These are phyloP conservation scores for Zymoseptoria tritici DNA, from an alignment of 2,329 filamentous ascomycete species.

Conservation along the genomic window DNA sequence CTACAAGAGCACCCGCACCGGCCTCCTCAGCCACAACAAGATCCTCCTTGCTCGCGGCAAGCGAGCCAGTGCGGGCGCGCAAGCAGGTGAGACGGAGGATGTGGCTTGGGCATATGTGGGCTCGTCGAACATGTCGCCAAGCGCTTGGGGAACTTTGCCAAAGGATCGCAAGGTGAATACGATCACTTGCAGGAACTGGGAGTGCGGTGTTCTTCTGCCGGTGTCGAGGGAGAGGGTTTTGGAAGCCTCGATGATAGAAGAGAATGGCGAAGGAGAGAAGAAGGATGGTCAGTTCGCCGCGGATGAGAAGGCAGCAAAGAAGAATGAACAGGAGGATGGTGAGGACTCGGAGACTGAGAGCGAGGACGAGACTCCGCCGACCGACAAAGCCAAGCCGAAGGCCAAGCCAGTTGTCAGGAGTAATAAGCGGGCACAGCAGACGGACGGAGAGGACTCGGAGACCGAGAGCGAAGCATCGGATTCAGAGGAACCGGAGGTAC, in stretches of 20 bases:
- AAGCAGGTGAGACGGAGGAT: constrained; percentile 24
- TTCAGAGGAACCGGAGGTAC: neutral
- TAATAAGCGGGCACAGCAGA: constrained; percentile 2
- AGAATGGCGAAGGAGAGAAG: neutral
- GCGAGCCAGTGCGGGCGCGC: neutral
- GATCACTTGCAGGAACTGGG: constrained; percentile 86
- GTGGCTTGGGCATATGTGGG: constrained; percentile 77
- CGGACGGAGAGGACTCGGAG: constrained; percentile 10
- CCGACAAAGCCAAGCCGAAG: neutral
- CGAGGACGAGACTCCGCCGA: constrained; percentile 4
- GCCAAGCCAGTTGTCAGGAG: neutral
- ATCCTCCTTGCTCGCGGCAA: constrained; percentile 34
- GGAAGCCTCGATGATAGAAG: neutral
- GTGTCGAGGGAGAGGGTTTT: constrained; percentile 1
- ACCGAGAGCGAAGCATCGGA: constrained; percentile 12
- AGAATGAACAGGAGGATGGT: constrained; percentile 2
- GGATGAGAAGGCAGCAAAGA: neutral
- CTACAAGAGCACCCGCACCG: constrained; percentile 61
- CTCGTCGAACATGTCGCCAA: constrained; percentile 86
- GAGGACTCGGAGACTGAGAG: constrained; percentile 13
- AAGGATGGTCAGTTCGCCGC: neutral
- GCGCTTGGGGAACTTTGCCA: constrained; percentile 79
- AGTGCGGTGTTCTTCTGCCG: constrained; percentile 68
- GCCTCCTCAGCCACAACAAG: constrained; percentile 85
- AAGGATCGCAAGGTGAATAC: constrained; percentile 64